Evolutionary conservation across 1,284 basidiomycete species (phyloP).

Genomic region (Heterobasidion parviporum): DNA sequence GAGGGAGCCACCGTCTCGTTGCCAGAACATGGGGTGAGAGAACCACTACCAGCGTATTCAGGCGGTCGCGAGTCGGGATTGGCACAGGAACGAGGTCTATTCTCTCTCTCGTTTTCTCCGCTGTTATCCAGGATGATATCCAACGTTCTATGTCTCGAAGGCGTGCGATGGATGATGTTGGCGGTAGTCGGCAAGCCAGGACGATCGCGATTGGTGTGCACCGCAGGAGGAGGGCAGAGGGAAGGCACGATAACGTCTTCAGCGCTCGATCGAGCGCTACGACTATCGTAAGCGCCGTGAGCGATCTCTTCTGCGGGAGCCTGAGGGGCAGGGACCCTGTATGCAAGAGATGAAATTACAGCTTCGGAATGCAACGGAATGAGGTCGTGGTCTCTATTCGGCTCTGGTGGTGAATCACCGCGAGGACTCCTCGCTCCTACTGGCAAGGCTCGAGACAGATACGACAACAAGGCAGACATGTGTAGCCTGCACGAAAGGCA

Average conservation of each 20-base stretch:
- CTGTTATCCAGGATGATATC: not conserved
- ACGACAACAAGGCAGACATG: not conserved
- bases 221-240: not conserved
- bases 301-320: not conserved
- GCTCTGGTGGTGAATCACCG: too few relatives aligned
- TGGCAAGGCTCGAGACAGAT: not conserved
- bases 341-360: too few relatives aligned
- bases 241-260: not conserved
- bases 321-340: not conserved
- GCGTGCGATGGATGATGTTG: not conserved
- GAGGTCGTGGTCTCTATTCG: too few relatives aligned
- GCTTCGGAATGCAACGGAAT: too few relatives aligned
- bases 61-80: too few relatives aligned
- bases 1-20: too few relatives aligned
- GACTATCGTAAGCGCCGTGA: not conserved
- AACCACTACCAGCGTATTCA: too few relatives aligned
- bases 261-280: not conserved
- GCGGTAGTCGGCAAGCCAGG: not conserved
- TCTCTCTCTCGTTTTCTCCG: not conserved
- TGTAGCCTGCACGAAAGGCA: not conserved
- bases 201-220: not conserved
- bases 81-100: too few relatives aligned
- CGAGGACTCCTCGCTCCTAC: too few relatives aligned
- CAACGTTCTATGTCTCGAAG: not conserved
- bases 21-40: too few relatives aligned